Evolutionary conservation across 1,139 yeast species (phyloP).

Genomic region (Pichia sp.): DNA sequence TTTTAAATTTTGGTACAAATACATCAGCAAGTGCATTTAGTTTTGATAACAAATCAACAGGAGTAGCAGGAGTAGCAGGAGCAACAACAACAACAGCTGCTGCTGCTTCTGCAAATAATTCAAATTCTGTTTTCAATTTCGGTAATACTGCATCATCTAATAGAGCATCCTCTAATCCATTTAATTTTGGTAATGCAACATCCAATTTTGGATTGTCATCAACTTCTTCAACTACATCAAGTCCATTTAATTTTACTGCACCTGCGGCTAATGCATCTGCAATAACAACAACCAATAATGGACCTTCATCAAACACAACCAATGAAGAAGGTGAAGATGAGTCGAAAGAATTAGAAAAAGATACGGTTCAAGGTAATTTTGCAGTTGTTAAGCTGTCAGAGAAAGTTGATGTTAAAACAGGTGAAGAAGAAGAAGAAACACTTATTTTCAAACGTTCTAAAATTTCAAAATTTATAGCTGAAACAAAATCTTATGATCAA

Average conservation of each 20-base stretch:
- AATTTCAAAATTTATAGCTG: slow-evolving; percentile 53
- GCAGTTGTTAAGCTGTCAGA: slow-evolving; percentile 44
- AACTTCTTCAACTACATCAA: slow-evolving; percentile 8
- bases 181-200: slow-evolving; percentile 27
- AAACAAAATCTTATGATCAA: slow-evolving; percentile 47
- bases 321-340: slow-evolving; percentile 12
- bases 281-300: neutral
- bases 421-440: slow-evolving; percentile 77
- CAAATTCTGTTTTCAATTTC: slow-evolving; percentile 12
- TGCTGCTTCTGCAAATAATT: slow-evolving; percentile 13
- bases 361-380: slow-evolving; percentile 41
- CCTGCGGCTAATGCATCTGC: slow-evolving; percentile 17
- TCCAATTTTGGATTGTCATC: neutral
- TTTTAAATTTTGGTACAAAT: slow-evolving; percentile 2
- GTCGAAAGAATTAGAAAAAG: slow-evolving; percentile 31
- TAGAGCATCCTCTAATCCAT: slow-evolving; percentile 13
- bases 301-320: slow-evolving; percentile 8
- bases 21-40: slow-evolving; percentile 13
- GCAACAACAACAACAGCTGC: neutral
- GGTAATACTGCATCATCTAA: slow-evolving; percentile 16
- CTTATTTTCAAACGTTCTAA: slow-evolving; percentile 66
- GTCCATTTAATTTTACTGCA: slow-evolving; percentile 21
- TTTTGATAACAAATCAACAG: slow-evolving; percentile 12
- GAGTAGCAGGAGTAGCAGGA: too few relatives aligned
- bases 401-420: slow-evolving; percentile 53